These are phyloP conservation scores for Dactylellina parvicollis DNA, from an alignment of 2,329 filamentous ascomycete genomes.

Conservation along the genomic window DNA sequence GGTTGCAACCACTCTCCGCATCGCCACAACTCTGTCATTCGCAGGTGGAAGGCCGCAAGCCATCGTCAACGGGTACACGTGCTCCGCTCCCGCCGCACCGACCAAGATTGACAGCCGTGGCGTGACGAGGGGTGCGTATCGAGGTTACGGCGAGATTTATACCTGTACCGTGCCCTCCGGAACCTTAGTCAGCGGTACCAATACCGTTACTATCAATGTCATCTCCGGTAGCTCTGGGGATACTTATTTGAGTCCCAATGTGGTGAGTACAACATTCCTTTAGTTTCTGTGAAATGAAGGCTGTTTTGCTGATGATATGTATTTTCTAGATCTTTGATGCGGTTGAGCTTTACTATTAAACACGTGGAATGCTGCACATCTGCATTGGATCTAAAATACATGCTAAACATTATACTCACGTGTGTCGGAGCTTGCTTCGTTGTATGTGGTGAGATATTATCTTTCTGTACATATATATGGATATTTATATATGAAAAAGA, in stretches of 20 bases:
- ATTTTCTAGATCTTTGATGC: constrained; percentile 24
- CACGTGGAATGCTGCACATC: not conserved
- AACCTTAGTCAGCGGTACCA: constrained; percentile 68
- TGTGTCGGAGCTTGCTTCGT: not conserved
- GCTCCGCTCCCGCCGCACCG: constrained; percentile 66
- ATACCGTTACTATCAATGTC: constrained; percentile 71
- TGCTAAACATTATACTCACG: not conserved
- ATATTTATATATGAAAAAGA: too few species aligned
- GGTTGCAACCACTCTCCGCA: constrained; percentile 68
- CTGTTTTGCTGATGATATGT: not conserved
- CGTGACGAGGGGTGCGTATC: constrained; percentile 73
- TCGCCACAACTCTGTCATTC: constrained; percentile 73
- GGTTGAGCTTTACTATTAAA: constrained; percentile 24
- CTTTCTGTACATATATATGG: not conserved
- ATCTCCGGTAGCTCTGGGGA: constrained; percentile 69
- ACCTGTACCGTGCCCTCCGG: constrained; percentile 70
- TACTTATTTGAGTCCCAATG: constrained; percentile 69
- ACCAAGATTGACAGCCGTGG: constrained; percentile 73
- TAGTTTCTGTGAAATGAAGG: constrained; percentile 11
- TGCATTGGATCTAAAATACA: too few species aligned
- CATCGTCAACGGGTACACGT: constrained; percentile 65
- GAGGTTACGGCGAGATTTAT: constrained; percentile 72
- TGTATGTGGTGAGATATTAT: not conserved
- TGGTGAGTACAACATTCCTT: constrained; percentile 32
- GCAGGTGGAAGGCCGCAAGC: constrained; percentile 69